Evolutionary conservation across 1,139 yeast genomes (phyloP).

Genomic region (Debaryomyces singareniensis): DNA sequence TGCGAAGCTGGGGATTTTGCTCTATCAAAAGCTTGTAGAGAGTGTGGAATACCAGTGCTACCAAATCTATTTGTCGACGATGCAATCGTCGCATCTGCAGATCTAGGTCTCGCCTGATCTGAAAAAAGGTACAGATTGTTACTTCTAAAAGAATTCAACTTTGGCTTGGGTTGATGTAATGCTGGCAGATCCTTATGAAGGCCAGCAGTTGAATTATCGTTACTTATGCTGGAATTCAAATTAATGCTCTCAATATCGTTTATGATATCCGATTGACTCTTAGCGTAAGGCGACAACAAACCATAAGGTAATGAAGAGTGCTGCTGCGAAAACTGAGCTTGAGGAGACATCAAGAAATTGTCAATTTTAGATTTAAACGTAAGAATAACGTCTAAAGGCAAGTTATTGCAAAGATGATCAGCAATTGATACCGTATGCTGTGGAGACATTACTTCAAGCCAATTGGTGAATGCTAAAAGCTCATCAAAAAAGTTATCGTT

Average conservation of each 20-base stretch:
- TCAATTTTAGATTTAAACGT: slow-evolving; percentile 40
- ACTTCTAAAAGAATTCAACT: slow-evolving; percentile 20
- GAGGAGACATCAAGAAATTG: slow-evolving; percentile 19
- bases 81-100: slow-evolving; percentile 31
- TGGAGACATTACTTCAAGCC: slow-evolving; percentile 54
- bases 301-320: slow-evolving; percentile 4
- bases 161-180: slow-evolving; percentile 37
- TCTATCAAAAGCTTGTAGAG: slow-evolving; percentile 22
- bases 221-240: slow-evolving; percentile 8
- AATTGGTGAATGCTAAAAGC: slow-evolving; percentile 47
- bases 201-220: slow-evolving; percentile 8
- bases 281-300: slow-evolving; percentile 9
- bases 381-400: slow-evolving; percentile 41
- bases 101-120: slow-evolving; percentile 33
- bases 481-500: slow-evolving; percentile 30
- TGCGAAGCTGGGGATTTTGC: slow-evolving; percentile 41
- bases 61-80: slow-evolving; percentile 7
- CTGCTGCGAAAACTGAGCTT: slow-evolving; percentile 5
- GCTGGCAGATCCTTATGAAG: slow-evolving; percentile 5
- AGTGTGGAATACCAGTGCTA: slow-evolving; percentile 9
- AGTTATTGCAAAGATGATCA: slow-evolving; percentile 50
- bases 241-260: slow-evolving; percentile 26
- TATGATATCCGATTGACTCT: slow-evolving; percentile 14
- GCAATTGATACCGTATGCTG: slow-evolving; percentile 54
- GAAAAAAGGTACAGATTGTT: slow-evolving; percentile 20